These are phyloP conservation scores for Naganishia albida DNA, from an alignment of 1,284 basidiomycete genomes.

Conservation along the genomic window DNA sequence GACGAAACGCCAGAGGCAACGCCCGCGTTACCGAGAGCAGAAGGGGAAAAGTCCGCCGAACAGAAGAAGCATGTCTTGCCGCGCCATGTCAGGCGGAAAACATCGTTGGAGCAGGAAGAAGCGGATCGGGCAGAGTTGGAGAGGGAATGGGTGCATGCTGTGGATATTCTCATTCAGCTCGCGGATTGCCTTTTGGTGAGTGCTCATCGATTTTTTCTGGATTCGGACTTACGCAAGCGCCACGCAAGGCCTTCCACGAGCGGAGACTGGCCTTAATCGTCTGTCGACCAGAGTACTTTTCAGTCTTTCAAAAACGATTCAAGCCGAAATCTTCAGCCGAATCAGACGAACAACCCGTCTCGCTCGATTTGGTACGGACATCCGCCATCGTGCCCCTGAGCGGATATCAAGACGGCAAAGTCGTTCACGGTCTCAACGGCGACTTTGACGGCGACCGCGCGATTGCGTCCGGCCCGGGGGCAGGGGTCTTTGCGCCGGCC, in stretches of 20 bases:
- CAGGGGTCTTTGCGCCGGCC: neutral
- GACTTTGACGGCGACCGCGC: constrained; percentile 29
- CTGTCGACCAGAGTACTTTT: constrained; percentile 41
- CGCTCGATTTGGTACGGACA: constrained; percentile 8
- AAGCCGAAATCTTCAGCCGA: constrained; percentile 30
- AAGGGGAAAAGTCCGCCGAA: neutral
- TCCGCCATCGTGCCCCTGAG: constrained; percentile 23
- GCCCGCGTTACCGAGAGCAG: neutral
- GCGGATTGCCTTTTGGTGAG: constrained; percentile 38
- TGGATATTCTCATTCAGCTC: constrained; percentile 38
- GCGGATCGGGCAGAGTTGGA: constrained; percentile 19
- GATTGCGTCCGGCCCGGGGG: constrained; percentile 7
- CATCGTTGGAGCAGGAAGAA: constrained; percentile 15
- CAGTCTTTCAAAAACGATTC: constrained; percentile 22
- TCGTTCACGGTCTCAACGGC: constrained; percentile 4
- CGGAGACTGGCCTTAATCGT: constrained; percentile 40
- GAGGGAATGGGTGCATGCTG: constrained; percentile 19
- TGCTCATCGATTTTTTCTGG: neutral
- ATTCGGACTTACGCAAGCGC: neutral
- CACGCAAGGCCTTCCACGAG: constrained; percentile 39
- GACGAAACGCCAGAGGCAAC: too few species aligned
- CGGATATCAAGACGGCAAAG: constrained; percentile 24
- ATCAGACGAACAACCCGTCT: constrained; percentile 21
- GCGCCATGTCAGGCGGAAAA: neutral
- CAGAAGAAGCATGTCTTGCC: neutral